Base-by-base conservation (phyloP, 768 basidiomycete genomes). In the Kwoniella heveanensis region DNA sequence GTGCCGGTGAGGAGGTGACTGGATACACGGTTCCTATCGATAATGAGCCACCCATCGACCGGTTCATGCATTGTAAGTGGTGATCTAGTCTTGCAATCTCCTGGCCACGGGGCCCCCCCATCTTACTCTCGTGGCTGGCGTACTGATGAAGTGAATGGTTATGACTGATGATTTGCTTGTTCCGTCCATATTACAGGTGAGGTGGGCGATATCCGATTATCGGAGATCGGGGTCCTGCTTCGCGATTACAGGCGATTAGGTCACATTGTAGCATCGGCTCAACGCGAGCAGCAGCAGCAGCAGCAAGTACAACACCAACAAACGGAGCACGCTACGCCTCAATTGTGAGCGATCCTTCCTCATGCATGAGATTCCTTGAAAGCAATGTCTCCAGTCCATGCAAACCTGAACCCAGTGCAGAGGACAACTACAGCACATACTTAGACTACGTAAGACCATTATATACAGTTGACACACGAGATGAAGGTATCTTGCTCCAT, bases 191-290 rank as follows among this genome's bases (percentile, higher is more conserved):
- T 64, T 91, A 59, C 85, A 89, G 53, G 88, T 66, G 82, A 85
- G 0, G 85, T 86, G 51, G 89, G 88, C 57, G 95, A 98, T 65
- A 79, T 98, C 57, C 85, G 84, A 57, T 80, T 97, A 25, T 86
- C 88, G 0, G 95, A 99, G 69, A 86, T 97, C 1, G 86, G 83
- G 0, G 86, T 88, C 67, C 82, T 99, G 47, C 81, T 98, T 75
- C 81, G 82, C 30, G 94, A 96, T 67, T 97, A 96, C 78, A 85
- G 85, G 67, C 82, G 88, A 48, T 76, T 96, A 55, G 92, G 68
- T 10, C 56, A 27, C 13, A 58, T 67, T n/a, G 39, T 77, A 13
- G 54, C 55, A n/a, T n/a, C 56, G 21, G 15, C 22, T 36, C 47
- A 58, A 58, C 39, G 21, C 13, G 21, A 57, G 19, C 47, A 58